Evolutionary conservation across 192 early-diverging fungal genomes (phyloP), one percentile per base, ranked within the genome.

Genomic region (Chytriomyces sp.): DNA sequence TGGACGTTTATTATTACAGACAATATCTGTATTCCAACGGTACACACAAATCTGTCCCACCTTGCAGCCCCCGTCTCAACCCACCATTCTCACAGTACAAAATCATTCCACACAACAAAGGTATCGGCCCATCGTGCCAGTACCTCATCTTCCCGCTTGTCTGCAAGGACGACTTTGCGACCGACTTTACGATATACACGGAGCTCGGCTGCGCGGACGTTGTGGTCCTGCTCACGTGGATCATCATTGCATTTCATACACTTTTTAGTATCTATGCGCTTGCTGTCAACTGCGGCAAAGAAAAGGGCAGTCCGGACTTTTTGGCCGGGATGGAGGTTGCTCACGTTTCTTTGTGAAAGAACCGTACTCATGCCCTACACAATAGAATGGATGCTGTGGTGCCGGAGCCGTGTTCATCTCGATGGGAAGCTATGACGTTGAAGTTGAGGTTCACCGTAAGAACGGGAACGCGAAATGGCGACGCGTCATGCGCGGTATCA

Each of bases 231-330:
- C 64, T 85, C 52, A 78, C 78, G 17, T 39, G 75, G 52, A 70
- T 85, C 72, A 57, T 85, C 56, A 53, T 82, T 54, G 61, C 41
- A 17, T 78, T 82, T 67, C 83, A 85, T 59, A 85, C 83, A 6
- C 37, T 76, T 1, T 34, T 80, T n/a, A 57, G 78, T 52, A 65
- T 78, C 22, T 85, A 73, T 63, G 59, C 69, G 44, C 59, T 80
- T 30, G 41, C 65, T 0, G 76, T 41, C 52, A 66, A 63, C 39
- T 78, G 75, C 59, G 65, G 70, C 3, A 55, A 55, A 28, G 66
- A 79, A 55, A 65, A 77, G 39, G 71, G 70, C 5, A 32, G 26
- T 52, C 65, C 65, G 3, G 80, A 78, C n/a, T 85, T 80, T 54
- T 56, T 85, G 32, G 78, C 78, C 10, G 83, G 83, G 5, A 75